Percentiles rank a stretch among this genome's conserved stretches.
These are phyloP conservation scores for Lactarius tabidus DNA, from an alignment of 768 basidiomycete species.

Conservation along the genomic window DNA sequence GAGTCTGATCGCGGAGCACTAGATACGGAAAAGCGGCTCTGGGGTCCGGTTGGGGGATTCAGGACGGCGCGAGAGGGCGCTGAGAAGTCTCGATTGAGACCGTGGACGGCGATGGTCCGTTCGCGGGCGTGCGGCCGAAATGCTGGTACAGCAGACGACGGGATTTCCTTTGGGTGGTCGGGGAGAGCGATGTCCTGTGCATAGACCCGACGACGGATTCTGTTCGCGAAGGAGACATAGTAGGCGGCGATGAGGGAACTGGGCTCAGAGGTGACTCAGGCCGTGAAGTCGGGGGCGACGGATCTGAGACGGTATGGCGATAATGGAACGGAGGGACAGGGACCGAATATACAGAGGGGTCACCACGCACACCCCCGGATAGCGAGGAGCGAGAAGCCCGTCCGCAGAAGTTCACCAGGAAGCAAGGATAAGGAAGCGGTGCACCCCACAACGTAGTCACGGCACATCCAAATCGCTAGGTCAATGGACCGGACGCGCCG, in stretches of 20 bases:
- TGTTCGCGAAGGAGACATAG: not conserved
- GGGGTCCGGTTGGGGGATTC: not conserved
- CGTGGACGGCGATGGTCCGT: constrained; percentile 10
- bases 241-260: not conserved
- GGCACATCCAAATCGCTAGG: constrained; percentile 11
- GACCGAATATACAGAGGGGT: not conserved
- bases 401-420: not conserved
- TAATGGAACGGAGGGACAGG: not conserved
- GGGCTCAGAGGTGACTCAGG: not conserved
- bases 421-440: not conserved
- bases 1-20: not conserved
- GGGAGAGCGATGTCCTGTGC: constrained; percentile 5
- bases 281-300: not conserved
- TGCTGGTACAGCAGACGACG: not conserved
- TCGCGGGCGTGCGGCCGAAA: not conserved
- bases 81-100: constrained; percentile 3
- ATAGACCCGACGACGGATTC: constrained; percentile 17
- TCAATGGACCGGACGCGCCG: constrained; percentile 19
- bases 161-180: constrained; percentile 13
- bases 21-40: not conserved
- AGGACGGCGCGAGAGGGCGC: not conserved
- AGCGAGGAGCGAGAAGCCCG: constrained; percentile 10
- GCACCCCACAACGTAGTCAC: not conserved
- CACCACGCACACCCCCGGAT: not conserved
- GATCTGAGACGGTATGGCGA: not conserved